Percentiles rank a stretch among this genome's conserved stretches.
Conservation (phyloP, 495 filamentous ascomycete species). For the Wilcoxina mikolae region DNA sequence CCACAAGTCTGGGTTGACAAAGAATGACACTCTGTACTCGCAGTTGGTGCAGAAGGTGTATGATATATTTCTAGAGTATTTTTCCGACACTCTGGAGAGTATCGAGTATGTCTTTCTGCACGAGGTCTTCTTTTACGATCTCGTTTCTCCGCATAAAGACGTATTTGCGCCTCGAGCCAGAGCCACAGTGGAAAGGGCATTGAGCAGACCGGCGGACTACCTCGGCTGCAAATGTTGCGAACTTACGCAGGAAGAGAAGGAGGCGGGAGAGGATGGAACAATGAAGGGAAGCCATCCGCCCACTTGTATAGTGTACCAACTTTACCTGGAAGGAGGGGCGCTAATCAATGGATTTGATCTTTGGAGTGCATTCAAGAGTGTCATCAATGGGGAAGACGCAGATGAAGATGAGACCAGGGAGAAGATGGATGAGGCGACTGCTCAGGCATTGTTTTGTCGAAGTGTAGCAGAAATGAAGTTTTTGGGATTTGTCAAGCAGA, state of each 20-base stretch:
- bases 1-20: conserved; percentile 56
- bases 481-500: conserved; percentile 76
- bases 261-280: conserved; percentile 10
- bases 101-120: conserved; percentile 45
- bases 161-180: conserved; percentile 64
- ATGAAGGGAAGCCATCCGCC: conserved; percentile 55
- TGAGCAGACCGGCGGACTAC: conserved; percentile 72
- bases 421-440: conserved; percentile 22
- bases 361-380: conserved; percentile 71
- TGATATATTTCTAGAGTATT: conserved; percentile 39
- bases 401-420: conserved; percentile 29
- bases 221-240: conserved; percentile 58
- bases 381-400: conserved; percentile 47
- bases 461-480: conserved; percentile 68
- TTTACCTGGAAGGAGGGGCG: conserved; percentile 78
- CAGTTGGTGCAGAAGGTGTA: conserved; percentile 53
- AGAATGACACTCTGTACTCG: conserved; percentile 64
- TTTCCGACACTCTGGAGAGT: conserved; percentile 33
- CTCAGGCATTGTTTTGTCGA: conserved; percentile 55
- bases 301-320: conserved; percentile 70
- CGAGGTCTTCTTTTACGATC: conserved; percentile 75
- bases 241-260: conserved; percentile 22
- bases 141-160: conserved; percentile 61
- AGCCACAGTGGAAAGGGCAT: conserved; percentile 62
- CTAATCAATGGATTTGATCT: conserved; percentile 80